phyloP scores from a whole-genome alignment of 306 rosid species.

The Castanea sativa region DNA sequence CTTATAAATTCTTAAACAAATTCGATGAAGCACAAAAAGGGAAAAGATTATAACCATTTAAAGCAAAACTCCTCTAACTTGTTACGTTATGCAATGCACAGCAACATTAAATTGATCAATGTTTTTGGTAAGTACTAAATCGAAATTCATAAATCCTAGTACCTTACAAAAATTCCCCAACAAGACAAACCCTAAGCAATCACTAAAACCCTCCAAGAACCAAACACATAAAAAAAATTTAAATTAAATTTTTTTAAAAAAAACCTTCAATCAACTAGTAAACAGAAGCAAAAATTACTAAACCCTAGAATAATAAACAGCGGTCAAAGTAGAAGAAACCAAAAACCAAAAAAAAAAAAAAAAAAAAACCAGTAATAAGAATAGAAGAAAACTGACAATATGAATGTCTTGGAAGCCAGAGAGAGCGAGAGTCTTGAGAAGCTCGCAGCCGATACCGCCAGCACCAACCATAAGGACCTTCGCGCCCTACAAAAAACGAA shows the following conservation, averaged over 20 bases:
- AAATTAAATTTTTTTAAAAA: too few relatives aligned
- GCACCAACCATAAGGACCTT: slow-evolving; percentile 99
- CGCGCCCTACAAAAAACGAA: slow-evolving; percentile 52
- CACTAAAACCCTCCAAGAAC: neutral
- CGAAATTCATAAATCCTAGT: neutral
- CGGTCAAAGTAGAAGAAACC: neutral
- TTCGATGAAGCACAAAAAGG: neutral
- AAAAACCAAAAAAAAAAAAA: neutral
- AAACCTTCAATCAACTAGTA: neutral
- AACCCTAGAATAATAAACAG: slow-evolving; percentile 34
- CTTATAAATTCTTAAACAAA: neutral
- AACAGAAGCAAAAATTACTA: neutral
- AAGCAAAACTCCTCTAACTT: neutral
- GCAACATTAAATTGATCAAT: neutral
- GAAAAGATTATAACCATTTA: neutral
- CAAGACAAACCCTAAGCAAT: neutral
- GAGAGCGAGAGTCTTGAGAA: slow-evolving; percentile 93
- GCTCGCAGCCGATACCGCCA: slow-evolving; percentile 99
- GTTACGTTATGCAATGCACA: too few relatives aligned
- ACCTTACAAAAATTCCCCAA: neutral
- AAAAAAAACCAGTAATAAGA: neutral
- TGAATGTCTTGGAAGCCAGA: slow-evolving; percentile 93
- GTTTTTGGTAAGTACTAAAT: neutral
- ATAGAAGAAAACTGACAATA: slow-evolving; percentile 52
- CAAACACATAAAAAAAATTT: neutral